phyloP scores from a whole-genome alignment of 805 yeast genomes.

The Tetrapisispora phaffii region DNA sequence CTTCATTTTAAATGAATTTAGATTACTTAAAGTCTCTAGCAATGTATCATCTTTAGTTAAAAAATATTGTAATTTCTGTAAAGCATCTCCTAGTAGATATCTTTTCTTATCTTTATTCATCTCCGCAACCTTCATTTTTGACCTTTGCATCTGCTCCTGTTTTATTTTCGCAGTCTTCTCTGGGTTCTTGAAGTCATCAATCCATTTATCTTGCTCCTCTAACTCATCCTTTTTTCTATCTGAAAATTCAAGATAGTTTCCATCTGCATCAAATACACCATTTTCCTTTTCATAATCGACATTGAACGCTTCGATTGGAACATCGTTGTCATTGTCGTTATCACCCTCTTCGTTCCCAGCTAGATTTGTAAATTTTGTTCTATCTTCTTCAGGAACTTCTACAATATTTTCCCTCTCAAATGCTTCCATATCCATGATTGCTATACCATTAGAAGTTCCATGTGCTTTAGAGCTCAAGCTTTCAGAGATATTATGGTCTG shows the following conservation, averaged over 20 bases:
- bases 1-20: slow-evolving; percentile 18
- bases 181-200: slow-evolving; percentile 13
- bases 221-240: slow-evolving; percentile 22
- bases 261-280: slow-evolving; percentile 43
- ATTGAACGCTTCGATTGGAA: slow-evolving; percentile 44
- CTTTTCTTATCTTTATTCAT: slow-evolving; percentile 10
- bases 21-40: slow-evolving; percentile 37
- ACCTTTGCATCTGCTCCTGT: slow-evolving; percentile 7
- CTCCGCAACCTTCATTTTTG: slow-evolving; percentile 17
- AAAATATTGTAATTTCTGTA: slow-evolving; percentile 27
- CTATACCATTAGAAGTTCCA: not conserved
- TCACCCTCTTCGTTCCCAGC: slow-evolving; percentile 2
- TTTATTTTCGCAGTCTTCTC: slow-evolving; percentile 9
- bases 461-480: not conserved
- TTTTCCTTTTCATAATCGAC: slow-evolving; percentile 39
- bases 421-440: slow-evolving; percentile 15
- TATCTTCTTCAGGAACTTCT: not conserved
- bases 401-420: slow-evolving; percentile 16
- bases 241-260: slow-evolving; percentile 35
- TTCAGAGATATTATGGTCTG: not conserved
- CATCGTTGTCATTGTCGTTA: slow-evolving; percentile 15
- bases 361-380: not conserved
- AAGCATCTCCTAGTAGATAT: slow-evolving; percentile 20
- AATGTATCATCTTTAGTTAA: slow-evolving; percentile 42
- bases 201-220: slow-evolving; percentile 17